Percentiles rank a stretch among this genome's conserved stretches.
These are phyloP conservation scores for Suillus brevipes DNA, from an alignment of 768 basidiomycete species.

Conservation along the genomic window DNA sequence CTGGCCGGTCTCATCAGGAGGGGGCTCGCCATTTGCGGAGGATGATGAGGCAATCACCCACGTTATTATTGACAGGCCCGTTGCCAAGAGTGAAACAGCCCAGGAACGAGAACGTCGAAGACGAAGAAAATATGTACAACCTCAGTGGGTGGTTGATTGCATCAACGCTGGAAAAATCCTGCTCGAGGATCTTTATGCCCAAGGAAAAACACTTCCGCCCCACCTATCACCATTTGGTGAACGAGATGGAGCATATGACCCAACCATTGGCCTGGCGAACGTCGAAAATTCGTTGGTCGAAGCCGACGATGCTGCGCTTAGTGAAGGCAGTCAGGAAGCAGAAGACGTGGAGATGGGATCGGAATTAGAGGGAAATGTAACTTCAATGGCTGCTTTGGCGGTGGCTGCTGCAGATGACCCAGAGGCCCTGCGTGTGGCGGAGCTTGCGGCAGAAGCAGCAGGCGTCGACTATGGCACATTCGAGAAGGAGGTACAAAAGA, in stretches of 20 bases:
- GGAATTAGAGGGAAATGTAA: constrained; percentile 31
- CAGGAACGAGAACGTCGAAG: constrained; percentile 62
- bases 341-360: constrained; percentile 17
- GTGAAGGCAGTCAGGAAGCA: constrained; percentile 32
- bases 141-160: constrained; percentile 97
- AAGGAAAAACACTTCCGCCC: constrained; percentile 85
- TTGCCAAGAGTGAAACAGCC: constrained; percentile 50
- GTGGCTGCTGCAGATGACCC: constrained; percentile 52
- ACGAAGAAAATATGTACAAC: constrained; percentile 87
- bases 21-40: constrained; percentile 79
- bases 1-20: constrained; percentile 81
- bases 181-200: constrained; percentile 81
- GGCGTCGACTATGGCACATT: constrained; percentile 81
- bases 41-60: constrained; percentile 87
- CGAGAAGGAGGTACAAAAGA: constrained; percentile 70
- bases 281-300: constrained; percentile 28
- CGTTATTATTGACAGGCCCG: constrained; percentile 90
- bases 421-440: constrained; percentile 77
- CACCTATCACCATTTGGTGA: constrained; percentile 96
- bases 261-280: constrained; percentile 38
- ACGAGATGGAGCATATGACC: constrained; percentile 74
- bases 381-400: constrained; percentile 27
- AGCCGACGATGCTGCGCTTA: constrained; percentile 33
- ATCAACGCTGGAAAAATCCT: constrained; percentile 86
- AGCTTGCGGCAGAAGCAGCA: constrained; percentile 88